Evolutionary conservation across 352 stramenopile species (phyloP).

Genomic region (Phytophthora lateralis): DNA sequence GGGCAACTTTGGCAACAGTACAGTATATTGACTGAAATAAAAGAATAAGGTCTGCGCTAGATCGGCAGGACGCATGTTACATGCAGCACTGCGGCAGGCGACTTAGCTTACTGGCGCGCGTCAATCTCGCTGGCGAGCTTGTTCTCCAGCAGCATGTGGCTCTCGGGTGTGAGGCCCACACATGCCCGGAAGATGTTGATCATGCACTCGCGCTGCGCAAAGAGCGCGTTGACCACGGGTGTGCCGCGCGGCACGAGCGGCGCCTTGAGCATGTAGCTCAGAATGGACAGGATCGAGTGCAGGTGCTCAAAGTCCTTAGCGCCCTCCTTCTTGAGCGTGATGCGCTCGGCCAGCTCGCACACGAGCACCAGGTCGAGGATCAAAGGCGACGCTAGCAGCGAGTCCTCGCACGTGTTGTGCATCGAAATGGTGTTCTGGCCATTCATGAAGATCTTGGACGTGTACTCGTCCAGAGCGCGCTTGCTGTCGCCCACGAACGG

Average conservation of each 20-base stretch:
- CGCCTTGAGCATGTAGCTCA: constrained; percentile 99
- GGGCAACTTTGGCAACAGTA: neutral
- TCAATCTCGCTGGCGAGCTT: constrained; percentile 87
- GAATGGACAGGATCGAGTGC: constrained; percentile 96
- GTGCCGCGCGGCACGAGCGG: constrained; percentile 97
- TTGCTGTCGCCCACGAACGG: constrained; percentile 99
- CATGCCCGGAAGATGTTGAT: constrained; percentile 99
- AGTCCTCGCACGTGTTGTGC: constrained; percentile 99
- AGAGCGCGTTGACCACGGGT: constrained; percentile 98
- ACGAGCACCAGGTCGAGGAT: constrained; percentile 99
- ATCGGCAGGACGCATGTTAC: constrained; percentile 5
- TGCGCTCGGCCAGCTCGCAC: constrained; percentile 97
- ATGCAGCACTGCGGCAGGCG: constrained; percentile 10
- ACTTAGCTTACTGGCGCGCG: constrained; percentile 49
- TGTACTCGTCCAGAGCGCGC: constrained; percentile 99
- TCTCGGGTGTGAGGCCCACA: constrained; percentile 96
- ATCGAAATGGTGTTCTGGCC: constrained; percentile 99
- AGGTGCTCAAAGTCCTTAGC: constrained; percentile 92
- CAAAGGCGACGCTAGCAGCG: constrained; percentile 96
- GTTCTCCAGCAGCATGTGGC: constrained; percentile 99
- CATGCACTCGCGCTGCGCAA: constrained; percentile 97
- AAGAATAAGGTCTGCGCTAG: constrained; percentile 4
- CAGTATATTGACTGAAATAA: constrained; percentile 28
- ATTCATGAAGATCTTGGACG: constrained; percentile 99
- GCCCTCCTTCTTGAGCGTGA: constrained; percentile 94